phyloP scores from a whole-genome alignment of 1,139 yeast species.

The Debaryomyces sp. region DNA sequence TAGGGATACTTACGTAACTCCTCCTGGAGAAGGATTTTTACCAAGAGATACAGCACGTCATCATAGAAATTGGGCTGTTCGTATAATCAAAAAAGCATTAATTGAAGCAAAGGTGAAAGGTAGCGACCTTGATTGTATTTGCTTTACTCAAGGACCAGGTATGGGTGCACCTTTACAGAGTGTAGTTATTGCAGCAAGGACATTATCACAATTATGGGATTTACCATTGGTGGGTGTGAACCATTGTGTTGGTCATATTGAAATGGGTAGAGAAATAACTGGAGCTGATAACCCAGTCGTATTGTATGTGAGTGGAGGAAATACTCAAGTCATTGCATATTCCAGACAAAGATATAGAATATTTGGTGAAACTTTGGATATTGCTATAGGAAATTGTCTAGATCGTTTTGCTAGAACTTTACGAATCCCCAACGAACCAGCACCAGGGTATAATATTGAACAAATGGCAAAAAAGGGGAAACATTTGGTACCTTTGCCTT shows the following conservation, averaged over 20 bases:
- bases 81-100: conserved; percentile 70
- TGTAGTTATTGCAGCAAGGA: conserved; percentile 90
- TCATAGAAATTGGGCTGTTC: conserved; percentile 93
- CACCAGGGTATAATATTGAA: conserved; percentile 97
- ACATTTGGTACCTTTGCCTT: conserved; percentile 77
- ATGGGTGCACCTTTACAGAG: conserved; percentile 99
- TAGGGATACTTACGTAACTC: conserved; percentile 92
- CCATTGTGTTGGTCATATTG: conserved; percentile 97
- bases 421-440: conserved; percentile 87
- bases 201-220: conserved; percentile 77
- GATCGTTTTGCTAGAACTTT: conserved; percentile 94
- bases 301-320: conserved; percentile 95
- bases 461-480: conserved; percentile 82
- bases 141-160: conserved; percentile 98
- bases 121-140: conserved; percentile 78
- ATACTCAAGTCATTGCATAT: conserved; percentile 97
- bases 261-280: conserved; percentile 98
- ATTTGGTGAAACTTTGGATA: conserved; percentile 95
- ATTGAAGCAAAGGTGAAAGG: conserved; percentile 60
- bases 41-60: conserved; percentile 97
- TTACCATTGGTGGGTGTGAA: conserved; percentile 92
- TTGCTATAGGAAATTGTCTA: conserved; percentile 95
- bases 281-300: conserved; percentile 96
- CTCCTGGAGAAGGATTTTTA: conserved; percentile 97
- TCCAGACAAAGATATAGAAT: conserved; percentile 90